These are phyloP conservation scores for Auriculariales sp. DNA, from an alignment of 768 basidiomycete species.

Conservation along the genomic window DNA sequence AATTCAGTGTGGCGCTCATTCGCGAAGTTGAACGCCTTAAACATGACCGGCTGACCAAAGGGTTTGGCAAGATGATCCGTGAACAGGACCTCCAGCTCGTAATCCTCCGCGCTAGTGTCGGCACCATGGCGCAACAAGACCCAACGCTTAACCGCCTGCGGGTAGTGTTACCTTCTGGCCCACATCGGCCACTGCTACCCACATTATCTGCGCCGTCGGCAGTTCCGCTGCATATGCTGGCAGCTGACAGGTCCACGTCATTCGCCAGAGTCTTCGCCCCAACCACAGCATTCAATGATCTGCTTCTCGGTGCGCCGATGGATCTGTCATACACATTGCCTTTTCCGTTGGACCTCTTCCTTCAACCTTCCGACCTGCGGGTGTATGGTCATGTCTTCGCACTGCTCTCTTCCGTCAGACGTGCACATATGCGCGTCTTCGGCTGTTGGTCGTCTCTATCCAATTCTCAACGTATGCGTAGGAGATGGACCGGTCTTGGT, in stretches of 20 bases:
- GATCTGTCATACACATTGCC: constrained; percentile 53
- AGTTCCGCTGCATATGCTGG: background rate
- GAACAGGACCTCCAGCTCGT: constrained; percentile 85
- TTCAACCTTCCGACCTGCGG: constrained; percentile 57
- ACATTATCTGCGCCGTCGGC: constrained; percentile 30
- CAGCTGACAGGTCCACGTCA: constrained; percentile 1
- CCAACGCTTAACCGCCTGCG: constrained; percentile 56
- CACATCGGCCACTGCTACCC: constrained; percentile 67
- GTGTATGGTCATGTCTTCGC: constrained; percentile 67
- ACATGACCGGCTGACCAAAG: constrained; percentile 55
- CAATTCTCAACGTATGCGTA: constrained; percentile 68
- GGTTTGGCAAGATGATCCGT: constrained; percentile 61
- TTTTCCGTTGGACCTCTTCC: constrained; percentile 86
- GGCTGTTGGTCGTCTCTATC: constrained; percentile 77
- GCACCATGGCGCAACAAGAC: constrained; percentile 80
- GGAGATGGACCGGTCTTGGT: constrained; percentile 74
- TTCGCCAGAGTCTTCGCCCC: constrained; percentile 29
- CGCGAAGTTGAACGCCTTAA: constrained; percentile 79
- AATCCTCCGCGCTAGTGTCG: constrained; percentile 73
- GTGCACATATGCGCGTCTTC: constrained; percentile 68
- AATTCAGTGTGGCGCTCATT: constrained; percentile 72
- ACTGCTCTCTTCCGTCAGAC: constrained; percentile 71
- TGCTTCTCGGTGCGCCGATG: constrained; percentile 68
- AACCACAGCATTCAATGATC: constrained; percentile 47
- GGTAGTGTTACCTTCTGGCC: constrained; percentile 68